Base-by-base conservation (phyloP, 1,284 basidiomycete species). In the Marasmius sp. region DNA sequence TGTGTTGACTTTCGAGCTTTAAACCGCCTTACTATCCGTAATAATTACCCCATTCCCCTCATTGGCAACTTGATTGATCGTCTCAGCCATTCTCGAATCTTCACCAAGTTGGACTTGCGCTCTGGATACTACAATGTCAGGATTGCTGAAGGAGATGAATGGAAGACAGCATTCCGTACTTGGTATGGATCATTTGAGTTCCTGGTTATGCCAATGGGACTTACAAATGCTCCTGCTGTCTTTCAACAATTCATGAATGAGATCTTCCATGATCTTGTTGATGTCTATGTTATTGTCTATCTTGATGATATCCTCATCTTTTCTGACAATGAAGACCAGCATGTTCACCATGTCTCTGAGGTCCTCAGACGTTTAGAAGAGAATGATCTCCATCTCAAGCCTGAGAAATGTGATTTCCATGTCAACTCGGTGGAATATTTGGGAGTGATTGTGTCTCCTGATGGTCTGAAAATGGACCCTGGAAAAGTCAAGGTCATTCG, bases 321-420 rank as follows among this genome's bases (percentile, higher is more conserved):
- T 49, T 57, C 64, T 12, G 18, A 61, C 5, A 63, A 43, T 11
- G 55, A 62, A 36, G 64, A 67, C 1, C 65, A 70, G 50, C 67
- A 70, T 48, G 18, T 43, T 11, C 22, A 53, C 2, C 67, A 73
- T 54, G 72, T 68, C 36, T 8, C 51, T 5, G 37, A 52, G 56
- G 77, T 83, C 1, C 69, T 84, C 5, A 43, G 71, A 18, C 54
- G 69, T 6, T 70, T 84, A 0, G 49, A 68, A 0, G 52, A 71
- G 4, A 57, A 74, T 54, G 56, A 68, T 0, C 69, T 82, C 0
- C 79, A 67, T 63, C 61, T 73, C 3, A 77, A 78, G 38, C 65
- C 73, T 0, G 68, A 74, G 33, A 82, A 83, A 64, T 81, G 78
- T 65, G 65, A 72, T 41, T 81, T 79, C 62, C 62, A 72, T 59